Conservation (phyloP, 345 rosid species). For the Geranium brycei region DNA sequence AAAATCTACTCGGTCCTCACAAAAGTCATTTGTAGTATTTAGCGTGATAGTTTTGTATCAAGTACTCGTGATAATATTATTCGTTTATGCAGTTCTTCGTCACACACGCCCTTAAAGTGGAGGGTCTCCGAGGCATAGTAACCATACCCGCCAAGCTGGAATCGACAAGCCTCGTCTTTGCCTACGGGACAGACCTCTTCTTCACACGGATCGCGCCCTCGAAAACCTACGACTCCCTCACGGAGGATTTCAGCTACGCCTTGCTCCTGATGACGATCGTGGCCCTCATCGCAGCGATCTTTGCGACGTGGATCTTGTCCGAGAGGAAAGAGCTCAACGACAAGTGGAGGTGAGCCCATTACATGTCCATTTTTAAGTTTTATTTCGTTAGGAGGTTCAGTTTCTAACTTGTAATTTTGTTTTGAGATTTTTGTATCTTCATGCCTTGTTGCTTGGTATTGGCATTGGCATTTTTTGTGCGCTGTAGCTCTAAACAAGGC, state of each 20-base stretch:
- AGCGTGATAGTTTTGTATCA: too few relatives aligned
- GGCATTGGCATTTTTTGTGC: too few relatives aligned
- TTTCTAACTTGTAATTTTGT: too few relatives aligned
- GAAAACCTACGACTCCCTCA: conserved; percentile 88
- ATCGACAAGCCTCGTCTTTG: conserved; percentile 78
- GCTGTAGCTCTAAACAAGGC: too few relatives aligned
- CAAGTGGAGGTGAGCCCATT: conserved; percentile 61
- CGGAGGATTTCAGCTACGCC: conserved; percentile 90
- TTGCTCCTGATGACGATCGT: conserved; percentile 76
- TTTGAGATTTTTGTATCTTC: too few relatives aligned
- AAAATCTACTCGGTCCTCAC: too few relatives aligned
- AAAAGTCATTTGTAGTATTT: too few relatives aligned
- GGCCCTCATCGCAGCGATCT: conserved; percentile 71
- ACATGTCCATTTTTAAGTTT: background rate
- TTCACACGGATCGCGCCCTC: conserved; percentile 89
- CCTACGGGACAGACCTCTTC: conserved; percentile 87
- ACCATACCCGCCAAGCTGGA: conserved; percentile 94
- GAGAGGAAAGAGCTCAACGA: conserved; percentile 83
- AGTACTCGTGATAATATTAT: conserved; percentile 1
- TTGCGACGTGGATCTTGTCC: conserved; percentile 69
- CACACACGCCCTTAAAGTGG: conserved; percentile 72
- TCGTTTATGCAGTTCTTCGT: conserved; percentile 52
- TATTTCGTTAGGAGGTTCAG: too few relatives aligned
- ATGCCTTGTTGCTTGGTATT: too few relatives aligned
- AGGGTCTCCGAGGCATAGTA: conserved; percentile 68